Conservation (phyloP, 345 rosid genomes). For the Boechera retrofracta region DNA sequence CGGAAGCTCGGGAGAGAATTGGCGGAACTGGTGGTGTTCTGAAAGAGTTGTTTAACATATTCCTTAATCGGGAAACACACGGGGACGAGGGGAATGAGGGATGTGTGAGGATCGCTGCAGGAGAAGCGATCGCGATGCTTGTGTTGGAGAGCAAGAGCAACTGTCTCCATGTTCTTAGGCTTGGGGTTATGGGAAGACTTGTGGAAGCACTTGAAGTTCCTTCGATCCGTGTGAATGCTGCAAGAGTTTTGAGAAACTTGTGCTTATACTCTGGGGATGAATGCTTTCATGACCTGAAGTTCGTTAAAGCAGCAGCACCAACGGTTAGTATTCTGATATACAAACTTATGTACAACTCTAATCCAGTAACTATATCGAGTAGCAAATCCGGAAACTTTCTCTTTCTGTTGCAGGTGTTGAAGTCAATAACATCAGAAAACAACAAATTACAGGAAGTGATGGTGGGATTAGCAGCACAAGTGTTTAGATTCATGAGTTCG, state of each 20-base stretch:
- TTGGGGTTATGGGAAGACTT: conserved; percentile 56
- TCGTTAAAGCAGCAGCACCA: conserved; percentile 64
- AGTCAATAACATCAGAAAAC: conserved; percentile 64
- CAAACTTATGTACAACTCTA: background rate
- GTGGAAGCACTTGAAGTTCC: conserved; percentile 61
- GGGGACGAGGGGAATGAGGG: conserved; percentile 47
- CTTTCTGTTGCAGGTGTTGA: conserved; percentile 62
- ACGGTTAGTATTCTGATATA: conserved; percentile 52
- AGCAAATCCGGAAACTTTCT: conserved; percentile 12
- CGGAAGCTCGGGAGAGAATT: conserved; percentile 73
- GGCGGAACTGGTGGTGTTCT: conserved; percentile 87
- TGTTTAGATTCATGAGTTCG: conserved; percentile 68
- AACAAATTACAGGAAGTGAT: conserved; percentile 89
- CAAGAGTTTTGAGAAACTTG: conserved; percentile 75
- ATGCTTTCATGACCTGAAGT: conserved; percentile 60
- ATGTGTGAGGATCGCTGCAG: conserved; percentile 71
- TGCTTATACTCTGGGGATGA: conserved; percentile 59
- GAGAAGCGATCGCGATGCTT: conserved; percentile 90
- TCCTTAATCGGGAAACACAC: conserved; percentile 52
- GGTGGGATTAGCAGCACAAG: conserved; percentile 77
- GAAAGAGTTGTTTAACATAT: conserved; percentile 76
- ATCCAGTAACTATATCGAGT: background rate
- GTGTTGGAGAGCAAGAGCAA: conserved; percentile 76
- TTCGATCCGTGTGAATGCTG: conserved; percentile 67
- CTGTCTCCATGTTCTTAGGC: conserved; percentile 68